Conservation (phyloP, 805 yeast species). For the Saturnispora quitensis region DNA sequence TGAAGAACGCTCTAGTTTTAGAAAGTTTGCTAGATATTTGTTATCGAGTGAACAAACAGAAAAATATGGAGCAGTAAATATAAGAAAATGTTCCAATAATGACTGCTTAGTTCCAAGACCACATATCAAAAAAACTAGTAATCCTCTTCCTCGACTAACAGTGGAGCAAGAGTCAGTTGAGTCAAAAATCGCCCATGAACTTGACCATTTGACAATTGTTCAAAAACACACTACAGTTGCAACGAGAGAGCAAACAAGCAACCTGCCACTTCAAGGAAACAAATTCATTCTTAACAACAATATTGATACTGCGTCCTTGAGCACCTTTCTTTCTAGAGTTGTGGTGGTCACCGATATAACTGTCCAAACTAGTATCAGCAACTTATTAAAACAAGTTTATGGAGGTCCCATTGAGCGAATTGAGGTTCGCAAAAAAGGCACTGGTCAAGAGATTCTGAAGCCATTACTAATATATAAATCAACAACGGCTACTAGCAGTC, state of each 20-base stretch:
- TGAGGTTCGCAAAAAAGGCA: constrained; percentile 20
- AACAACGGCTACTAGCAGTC: neutral
- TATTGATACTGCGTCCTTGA: neutral
- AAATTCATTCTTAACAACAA: constrained; percentile 11
- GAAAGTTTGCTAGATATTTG: constrained; percentile 21
- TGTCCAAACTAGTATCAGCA: constrained; percentile 35
- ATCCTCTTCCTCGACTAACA: neutral
- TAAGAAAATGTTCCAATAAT: neutral
- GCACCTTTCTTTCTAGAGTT: constrained; percentile 12
- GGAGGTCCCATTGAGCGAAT: constrained; percentile 66
- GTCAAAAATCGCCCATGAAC: neutral
- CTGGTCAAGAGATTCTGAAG: constrained; percentile 7
- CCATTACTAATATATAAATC: constrained; percentile 8
- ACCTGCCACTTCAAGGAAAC: constrained; percentile 7
- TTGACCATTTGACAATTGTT: constrained; percentile 1
- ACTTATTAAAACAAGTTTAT: constrained; percentile 44
- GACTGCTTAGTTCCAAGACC: neutral
- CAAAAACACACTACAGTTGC: constrained; percentile 2
- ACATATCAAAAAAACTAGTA: neutral
- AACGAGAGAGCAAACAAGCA: neutral
- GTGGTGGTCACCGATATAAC: constrained; percentile 20
- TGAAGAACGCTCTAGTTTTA: constrained; percentile 19
- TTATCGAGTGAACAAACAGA: constrained; percentile 13
- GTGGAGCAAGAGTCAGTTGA: neutral
- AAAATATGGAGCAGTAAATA: neutral